Evolutionary conservation across 2,329 filamentous ascomycete genomes (phyloP).

Genomic region (Fusarium incarnatum): DNA sequence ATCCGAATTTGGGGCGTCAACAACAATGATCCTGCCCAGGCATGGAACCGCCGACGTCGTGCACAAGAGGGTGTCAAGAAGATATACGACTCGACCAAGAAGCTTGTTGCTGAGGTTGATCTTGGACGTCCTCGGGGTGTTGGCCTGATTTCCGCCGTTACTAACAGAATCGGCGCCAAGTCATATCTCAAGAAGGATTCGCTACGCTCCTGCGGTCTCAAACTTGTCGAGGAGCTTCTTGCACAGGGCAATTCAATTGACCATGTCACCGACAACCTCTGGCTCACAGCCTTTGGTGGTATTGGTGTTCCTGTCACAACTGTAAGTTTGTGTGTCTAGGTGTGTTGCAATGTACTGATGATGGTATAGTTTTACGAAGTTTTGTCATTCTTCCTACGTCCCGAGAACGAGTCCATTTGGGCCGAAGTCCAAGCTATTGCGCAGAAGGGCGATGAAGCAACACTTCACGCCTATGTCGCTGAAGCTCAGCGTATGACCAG

Average conservation of each 20-base stretch:
- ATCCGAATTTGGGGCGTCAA: conserved; percentile 61
- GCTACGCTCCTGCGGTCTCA: conserved; percentile 54
- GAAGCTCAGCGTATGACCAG: conserved; percentile 57
- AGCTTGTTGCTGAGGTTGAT: conserved; percentile 54
- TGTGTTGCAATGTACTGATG: neutral
- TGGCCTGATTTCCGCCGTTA: conserved; percentile 47
- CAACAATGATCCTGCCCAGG: conserved; percentile 60
- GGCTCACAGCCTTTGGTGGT: conserved; percentile 56
- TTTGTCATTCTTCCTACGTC: conserved; percentile 56
- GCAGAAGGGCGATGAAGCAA: conserved; percentile 50
- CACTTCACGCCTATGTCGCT: conserved; percentile 53
- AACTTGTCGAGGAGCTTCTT: conserved; percentile 54
- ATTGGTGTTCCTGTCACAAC: conserved; percentile 54
- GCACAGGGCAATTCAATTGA: conserved; percentile 50
- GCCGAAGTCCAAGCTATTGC: conserved; percentile 56
- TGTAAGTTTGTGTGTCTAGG: conserved; percentile 43
- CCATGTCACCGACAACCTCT: conserved; percentile 52
- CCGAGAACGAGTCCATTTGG: conserved; percentile 57
- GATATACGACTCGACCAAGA: conserved; percentile 54
- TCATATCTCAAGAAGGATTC: conserved; percentile 50
- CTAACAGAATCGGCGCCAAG: conserved; percentile 47
- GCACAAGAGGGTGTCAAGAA: conserved; percentile 55
- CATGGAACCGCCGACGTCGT: conserved; percentile 59
- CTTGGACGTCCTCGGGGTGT: conserved; percentile 49
- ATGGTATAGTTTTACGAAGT: conserved; percentile 58